A percentile compares a stretch with the other conserved stretches of the same genome.
phyloP scores from a whole-genome alignment of 768 basidiomycete species.

The Boletales sp. region DNA sequence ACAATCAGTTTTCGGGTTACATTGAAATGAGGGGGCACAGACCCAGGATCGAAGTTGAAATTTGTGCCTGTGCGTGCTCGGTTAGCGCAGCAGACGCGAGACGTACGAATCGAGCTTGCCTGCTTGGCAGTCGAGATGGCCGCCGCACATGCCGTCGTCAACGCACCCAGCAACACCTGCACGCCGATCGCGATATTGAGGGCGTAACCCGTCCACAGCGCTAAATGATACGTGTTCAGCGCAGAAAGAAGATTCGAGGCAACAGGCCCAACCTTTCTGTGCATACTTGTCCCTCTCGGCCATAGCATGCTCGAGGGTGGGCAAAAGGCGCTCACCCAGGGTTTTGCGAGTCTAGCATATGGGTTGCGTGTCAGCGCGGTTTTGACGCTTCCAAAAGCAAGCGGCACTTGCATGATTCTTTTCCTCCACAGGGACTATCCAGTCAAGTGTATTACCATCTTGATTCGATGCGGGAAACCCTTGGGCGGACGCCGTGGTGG shows the following conservation, averaged over 20 bases:
- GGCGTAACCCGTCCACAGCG: constrained; percentile 28
- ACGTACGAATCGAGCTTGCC: constrained; percentile 26
- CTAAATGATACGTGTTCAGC: constrained; percentile 17
- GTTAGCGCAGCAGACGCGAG: too few relatives aligned
- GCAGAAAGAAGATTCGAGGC: neutral
- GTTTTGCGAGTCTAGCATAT: constrained; percentile 30
- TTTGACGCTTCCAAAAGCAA: neutral
- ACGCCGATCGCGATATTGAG: constrained; percentile 53
- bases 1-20: neutral
- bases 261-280: constrained; percentile 36
- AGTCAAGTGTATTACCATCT: constrained; percentile 15
- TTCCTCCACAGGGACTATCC: constrained; percentile 24
- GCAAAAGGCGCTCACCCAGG: constrained; percentile 49
- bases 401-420: constrained; percentile 16
- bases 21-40: constrained; percentile 2
- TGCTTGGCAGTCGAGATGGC: constrained; percentile 37
- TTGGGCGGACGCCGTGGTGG: neutral
- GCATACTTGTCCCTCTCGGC: constrained; percentile 46
- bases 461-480: neutral
- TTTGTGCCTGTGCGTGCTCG: constrained; percentile 26
- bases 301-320: constrained; percentile 48
- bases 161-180: constrained; percentile 61
- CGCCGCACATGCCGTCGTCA: constrained; percentile 65
- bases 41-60: constrained; percentile 41
- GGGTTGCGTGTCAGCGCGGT: neutral